A percentile compares a stretch with the other conserved stretches of the same genome.
phyloP scores from a whole-genome alignment of 2,329 filamentous ascomycete genomes.

The Myriosclerotinia curreyana region DNA sequence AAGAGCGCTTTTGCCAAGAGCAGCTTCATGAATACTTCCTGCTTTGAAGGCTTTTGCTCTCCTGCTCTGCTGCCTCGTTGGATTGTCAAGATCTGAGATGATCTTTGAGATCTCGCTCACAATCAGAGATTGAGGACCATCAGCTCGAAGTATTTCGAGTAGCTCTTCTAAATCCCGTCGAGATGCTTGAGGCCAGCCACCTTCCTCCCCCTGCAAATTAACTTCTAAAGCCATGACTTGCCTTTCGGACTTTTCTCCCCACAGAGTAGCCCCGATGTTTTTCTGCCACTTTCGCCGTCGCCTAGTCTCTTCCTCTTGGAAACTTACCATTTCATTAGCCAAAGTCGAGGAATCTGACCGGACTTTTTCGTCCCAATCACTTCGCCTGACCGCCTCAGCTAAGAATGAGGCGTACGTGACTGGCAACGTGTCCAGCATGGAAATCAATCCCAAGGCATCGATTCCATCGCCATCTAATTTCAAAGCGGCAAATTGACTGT shows the following conservation, averaged over 20 bases:
- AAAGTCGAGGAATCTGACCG: conserved; percentile 81
- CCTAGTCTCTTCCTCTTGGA: conserved; percentile 89
- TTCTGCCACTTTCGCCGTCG: conserved; percentile 88
- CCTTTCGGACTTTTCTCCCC: conserved; percentile 62
- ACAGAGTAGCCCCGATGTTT: conserved; percentile 69
- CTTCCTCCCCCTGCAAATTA: conserved; percentile 75
- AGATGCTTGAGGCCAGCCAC: conserved; percentile 73
- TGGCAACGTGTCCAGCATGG: conserved; percentile 77
- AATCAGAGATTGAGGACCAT: conserved; percentile 63
- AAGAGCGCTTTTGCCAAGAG: conserved; percentile 80
- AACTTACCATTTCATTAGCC: conserved; percentile 87
- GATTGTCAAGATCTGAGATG: conserved; percentile 73
- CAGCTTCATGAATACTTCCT: conserved; percentile 89
- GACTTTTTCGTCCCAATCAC: conserved; percentile 90
- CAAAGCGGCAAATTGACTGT: conserved; percentile 67
- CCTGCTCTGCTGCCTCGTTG: conserved; percentile 82
- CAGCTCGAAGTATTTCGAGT: conserved; percentile 60
- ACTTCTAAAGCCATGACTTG: conserved; percentile 78
- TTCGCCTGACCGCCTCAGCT: conserved; percentile 78
- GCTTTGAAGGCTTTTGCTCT: conserved; percentile 93
- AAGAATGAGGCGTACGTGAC: conserved; percentile 87
- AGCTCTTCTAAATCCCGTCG: conserved; percentile 77
- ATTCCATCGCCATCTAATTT: conserved; percentile 72
- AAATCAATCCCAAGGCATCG: conserved; percentile 76
- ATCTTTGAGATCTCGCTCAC: conserved; percentile 72